Base-by-base conservation (phyloP, 2,329 filamentous ascomycete genomes). In the Trichophyton verrucosum region DNA sequence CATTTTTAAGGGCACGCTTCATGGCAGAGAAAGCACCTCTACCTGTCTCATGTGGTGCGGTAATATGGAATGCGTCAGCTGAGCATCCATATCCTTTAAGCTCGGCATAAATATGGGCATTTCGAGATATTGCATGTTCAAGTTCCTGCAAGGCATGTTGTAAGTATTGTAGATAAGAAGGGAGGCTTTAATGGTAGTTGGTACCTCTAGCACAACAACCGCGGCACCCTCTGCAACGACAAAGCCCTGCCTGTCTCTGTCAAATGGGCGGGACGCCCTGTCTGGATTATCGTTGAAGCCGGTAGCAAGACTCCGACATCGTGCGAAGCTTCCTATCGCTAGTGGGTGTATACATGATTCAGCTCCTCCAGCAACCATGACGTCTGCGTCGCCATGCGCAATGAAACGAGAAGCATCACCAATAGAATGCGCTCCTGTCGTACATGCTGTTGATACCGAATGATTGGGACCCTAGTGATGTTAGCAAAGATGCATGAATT, bases 281-380 rank as follows among this genome's bases (percentile, higher is more conserved):
- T 77, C 66, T 0, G 92, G 91, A 8, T 80, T 73, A 62, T 88
- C 77, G 69, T 96, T 96, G 76, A 85, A 95, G 2, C 80, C 81
- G 0, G 89, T 95, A 5, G 90, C 86, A 40, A 99, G 77, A 59
- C 91, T 96, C 62, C 92, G 83, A 1, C 91, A 90, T 64, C 91
- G 82, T 24, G 90, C 87, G 69, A 99, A 99, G 5, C 92, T 94
- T 5, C 91, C 89, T 66, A 97, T 87, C 1, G 92, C 89, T 49
- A 99, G 80, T 8, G 94, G 94, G 70, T 99, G 92, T 61, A 99
- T 92, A 72, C 94, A 99, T 0, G 92, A 91, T 74, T 99, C 94
- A 7, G 92, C 85, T 30, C 92, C 92, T 47, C 94, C 94, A n/a
- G 94, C 91, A 7, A 99, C 76, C 91, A 99, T 97, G 60, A 97